Percentiles rank a stretch among this genome's conserved stretches.
These are phyloP conservation scores for Serendipita sp. DNA, from an alignment of 768 basidiomycete genomes.

Conservation along the genomic window DNA sequence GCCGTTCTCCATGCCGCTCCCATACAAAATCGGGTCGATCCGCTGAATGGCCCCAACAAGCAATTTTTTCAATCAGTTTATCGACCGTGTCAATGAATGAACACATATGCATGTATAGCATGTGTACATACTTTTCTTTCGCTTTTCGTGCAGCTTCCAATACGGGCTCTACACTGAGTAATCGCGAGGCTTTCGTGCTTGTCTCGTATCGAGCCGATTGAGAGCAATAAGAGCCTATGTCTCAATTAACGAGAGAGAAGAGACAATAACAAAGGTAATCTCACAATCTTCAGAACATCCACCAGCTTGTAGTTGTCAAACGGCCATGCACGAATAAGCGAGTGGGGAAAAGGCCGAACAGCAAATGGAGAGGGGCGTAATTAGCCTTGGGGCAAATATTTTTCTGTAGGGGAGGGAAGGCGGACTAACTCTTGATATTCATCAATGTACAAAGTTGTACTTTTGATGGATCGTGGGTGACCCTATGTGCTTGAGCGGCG, in stretches of 20 bases:
- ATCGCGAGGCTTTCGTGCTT: constrained; percentile 69
- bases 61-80: not conserved
- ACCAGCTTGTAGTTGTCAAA: constrained; percentile 40
- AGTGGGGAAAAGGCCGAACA: constrained; percentile 15
- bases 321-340: not conserved
- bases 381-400: not conserved
- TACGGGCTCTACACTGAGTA: constrained; percentile 84
- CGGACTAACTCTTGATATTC: constrained; percentile 90
- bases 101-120: too few relatives aligned
- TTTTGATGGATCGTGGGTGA: constrained; percentile 75
- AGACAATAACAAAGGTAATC: constrained; percentile 17
- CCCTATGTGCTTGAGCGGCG: constrained; percentile 70
- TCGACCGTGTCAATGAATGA: not conserved
- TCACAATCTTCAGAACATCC: constrained; percentile 92
- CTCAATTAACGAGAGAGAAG: constrained; percentile 9
- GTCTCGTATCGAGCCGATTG: constrained; percentile 91
- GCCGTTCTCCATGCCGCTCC: constrained; percentile 85
- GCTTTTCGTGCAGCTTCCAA: constrained; percentile 84
- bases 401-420: not conserved
- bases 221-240: constrained; percentile 84
- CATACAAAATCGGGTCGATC: constrained; percentile 97
- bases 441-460: constrained; percentile 93
- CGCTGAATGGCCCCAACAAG: constrained; percentile 19
- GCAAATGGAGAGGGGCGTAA: constrained; percentile 9
- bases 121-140: constrained; percentile 53